Evolutionary conservation across 768 basidiomycete genomes (phyloP), one percentile per base, ranked within the genome.

Genomic region (Clitopilus passeckerianus): DNA sequence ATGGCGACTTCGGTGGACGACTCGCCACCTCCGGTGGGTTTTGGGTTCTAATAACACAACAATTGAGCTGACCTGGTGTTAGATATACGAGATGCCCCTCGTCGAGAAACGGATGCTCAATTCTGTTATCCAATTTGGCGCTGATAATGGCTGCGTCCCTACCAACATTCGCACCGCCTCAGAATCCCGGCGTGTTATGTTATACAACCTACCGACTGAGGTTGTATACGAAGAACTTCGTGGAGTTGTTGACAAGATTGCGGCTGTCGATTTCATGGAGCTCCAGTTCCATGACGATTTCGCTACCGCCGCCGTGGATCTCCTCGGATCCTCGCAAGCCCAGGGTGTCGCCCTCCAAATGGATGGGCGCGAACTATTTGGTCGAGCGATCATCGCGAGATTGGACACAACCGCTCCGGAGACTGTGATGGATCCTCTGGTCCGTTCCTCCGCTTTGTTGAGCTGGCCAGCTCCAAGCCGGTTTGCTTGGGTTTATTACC

Each of bases 401-500:
- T 64, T 77, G 23, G 67, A 72, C 34, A 57, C 68, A 27, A 61
- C 60, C 30, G 68, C 58, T 9, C 63, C 61, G 56, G 63, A 59
- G 37, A 58, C 54, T 14, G 23, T 60, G 2, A 60, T 57, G 53
- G 24, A 58, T 14, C 57, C 64, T 41, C 34, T 61, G 24, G 58
- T 65, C 54, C 67, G 67, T 55, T 67, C 66, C 57, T 69, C 70
- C 59, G 66, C 81, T 57, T 77, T 74, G 59, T 56, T 85, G 5
- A 71, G 68, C 24, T 84, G 82, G 80, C 75, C 75, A 35, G 72
- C 77, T 9, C 77, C 83, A 0, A 70, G 68, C 55, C 63, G 68
- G 24, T 68, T 68, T 7, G 82, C 78, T 5, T 86, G 80, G 78
- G 74, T 72, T 20, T 75, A 76, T 60, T 86, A 83, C 64, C 23